Conservation (phyloP, 2,329 filamentous ascomycete genomes). For the Teratosphaeria epicoccoides region DNA sequence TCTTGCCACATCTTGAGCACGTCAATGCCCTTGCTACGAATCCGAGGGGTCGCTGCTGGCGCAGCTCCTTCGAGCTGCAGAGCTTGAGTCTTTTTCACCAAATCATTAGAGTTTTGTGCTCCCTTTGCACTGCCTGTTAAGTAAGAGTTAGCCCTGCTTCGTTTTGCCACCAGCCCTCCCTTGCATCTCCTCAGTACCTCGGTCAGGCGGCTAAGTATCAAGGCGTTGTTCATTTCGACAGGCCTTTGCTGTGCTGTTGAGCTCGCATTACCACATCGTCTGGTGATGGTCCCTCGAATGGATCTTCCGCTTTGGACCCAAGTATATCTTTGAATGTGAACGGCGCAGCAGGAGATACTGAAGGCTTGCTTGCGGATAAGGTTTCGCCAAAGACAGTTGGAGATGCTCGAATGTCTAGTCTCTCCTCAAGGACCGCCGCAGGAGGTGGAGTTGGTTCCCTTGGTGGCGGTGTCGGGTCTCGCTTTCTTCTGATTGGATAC, state of each 20-base stretch:
- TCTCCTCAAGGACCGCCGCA: slow-evolving; percentile 15
- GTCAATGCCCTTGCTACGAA: slow-evolving; percentile 69
- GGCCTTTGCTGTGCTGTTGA: slow-evolving; percentile 22
- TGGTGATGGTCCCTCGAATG: slow-evolving; percentile 24
- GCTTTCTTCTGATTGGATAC: slow-evolving; percentile 21
- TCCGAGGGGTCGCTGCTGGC: slow-evolving; percentile 24
- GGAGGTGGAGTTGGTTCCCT: slow-evolving; percentile 18
- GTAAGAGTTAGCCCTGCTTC: slow-evolving; percentile 4
- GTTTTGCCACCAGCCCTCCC: slow-evolving; percentile 1
- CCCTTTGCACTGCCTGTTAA: not conserved
- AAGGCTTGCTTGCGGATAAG: slow-evolving; percentile 10
- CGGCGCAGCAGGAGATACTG: slow-evolving; percentile 1
- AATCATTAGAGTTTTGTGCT: slow-evolving; percentile 7
- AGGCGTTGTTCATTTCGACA: slow-evolving; percentile 17
- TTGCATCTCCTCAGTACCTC: not conserved
- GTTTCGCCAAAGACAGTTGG: slow-evolving; percentile 22
- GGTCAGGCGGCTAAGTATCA: not conserved
- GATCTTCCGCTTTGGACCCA: slow-evolving; percentile 9
- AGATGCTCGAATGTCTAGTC: slow-evolving; percentile 20
- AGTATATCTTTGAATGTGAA: slow-evolving; percentile 19
- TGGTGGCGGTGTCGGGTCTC: slow-evolving; percentile 20
- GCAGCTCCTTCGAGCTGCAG: slow-evolving; percentile 17
- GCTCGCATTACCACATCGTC: slow-evolving; percentile 22
- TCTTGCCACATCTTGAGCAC: slow-evolving; percentile 39
- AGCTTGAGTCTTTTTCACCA: slow-evolving; percentile 21